phyloP scores from a whole-genome alignment of 2,329 filamentous ascomycete species.

The Exophiala sp. region DNA sequence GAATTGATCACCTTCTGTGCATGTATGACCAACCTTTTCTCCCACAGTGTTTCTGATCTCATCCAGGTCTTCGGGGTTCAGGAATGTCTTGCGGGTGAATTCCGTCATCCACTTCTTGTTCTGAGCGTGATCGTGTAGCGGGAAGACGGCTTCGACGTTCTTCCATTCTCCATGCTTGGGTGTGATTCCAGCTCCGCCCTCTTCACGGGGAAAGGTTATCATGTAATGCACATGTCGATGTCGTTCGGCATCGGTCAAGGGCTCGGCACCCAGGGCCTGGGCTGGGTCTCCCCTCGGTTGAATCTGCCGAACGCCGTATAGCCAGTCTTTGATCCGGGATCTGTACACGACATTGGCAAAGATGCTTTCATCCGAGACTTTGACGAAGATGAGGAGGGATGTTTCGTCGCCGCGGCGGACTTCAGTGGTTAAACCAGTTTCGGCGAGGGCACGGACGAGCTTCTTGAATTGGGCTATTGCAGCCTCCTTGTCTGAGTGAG shows the following conservation, averaged over 20 bases:
- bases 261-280: conserved; percentile 62
- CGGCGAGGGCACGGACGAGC: conserved; percentile 67
- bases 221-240: conserved; percentile 82
- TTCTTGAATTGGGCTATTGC: conserved; percentile 71
- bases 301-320: conserved; percentile 74
- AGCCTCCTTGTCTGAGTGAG: conserved; percentile 55
- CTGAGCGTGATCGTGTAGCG: conserved; percentile 69
- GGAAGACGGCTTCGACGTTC: conserved; percentile 66
- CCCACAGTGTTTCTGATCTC: conserved; percentile 71
- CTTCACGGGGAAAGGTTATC: conserved; percentile 64
- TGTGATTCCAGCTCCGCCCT: conserved; percentile 74
- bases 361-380: conserved; percentile 67
- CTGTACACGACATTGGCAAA: conserved; percentile 77
- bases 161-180: conserved; percentile 65
- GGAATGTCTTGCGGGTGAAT: conserved; percentile 65
- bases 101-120: conserved; percentile 70
- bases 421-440: conserved; percentile 78
- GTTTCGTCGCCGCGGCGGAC: conserved; percentile 71
- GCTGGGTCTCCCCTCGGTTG: conserved; percentile 69
- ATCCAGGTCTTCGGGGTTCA: conserved; percentile 62
- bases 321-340: conserved; percentile 86
- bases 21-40: conserved; percentile 51
- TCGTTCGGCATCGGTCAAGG: conserved; percentile 80
- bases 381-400: conserved; percentile 76
- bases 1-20: background rate